A percentile compares a stretch with the other conserved stretches of the same genome.
phyloP scores from a whole-genome alignment of 2,329 filamentous ascomycete genomes.

The Pseudodiploospora longispora region DNA sequence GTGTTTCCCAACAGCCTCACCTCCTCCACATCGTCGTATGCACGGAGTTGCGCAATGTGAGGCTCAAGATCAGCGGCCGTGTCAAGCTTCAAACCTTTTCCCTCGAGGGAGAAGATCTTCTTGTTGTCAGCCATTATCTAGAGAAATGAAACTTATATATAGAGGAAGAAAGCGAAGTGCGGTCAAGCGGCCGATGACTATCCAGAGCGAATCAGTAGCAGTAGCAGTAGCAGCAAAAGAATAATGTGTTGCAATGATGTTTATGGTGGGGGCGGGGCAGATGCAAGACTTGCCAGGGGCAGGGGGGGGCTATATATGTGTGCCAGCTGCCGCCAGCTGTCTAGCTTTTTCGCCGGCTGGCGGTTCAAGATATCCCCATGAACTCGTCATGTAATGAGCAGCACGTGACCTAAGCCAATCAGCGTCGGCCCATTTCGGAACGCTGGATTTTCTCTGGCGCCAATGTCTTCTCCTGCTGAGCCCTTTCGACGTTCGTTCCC shows the following conservation, averaged over 20 bases:
- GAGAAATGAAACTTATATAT: conserved; percentile 5
- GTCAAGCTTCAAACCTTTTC: conserved; percentile 87
- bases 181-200: too few species aligned
- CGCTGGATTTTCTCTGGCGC: conserved; percentile 33
- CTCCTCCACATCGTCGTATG: conserved; percentile 71
- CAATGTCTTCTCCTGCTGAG: conserved; percentile 29
- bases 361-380: too few species aligned
- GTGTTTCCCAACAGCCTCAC: conserved; percentile 87
- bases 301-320: conserved; percentile 10
- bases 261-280: conserved; percentile 24
- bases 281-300: conserved; percentile 10
- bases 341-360: neutral
- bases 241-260: conserved; percentile 4
- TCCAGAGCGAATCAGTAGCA: neutral
- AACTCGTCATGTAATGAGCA: too few species aligned
- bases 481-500: conserved; percentile 30
- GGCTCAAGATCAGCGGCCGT: conserved; percentile 78
- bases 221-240: neutral
- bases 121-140: conserved; percentile 38
- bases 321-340: conserved; percentile 2
- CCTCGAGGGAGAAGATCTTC: conserved; percentile 83
- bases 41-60: conserved; percentile 68
- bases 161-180: conserved; percentile 1
- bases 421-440: conserved; percentile 36
- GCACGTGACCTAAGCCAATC: conserved; percentile 33